A percentile compares a stretch with the other conserved stretches of the same genome.
Evolutionary conservation across 1,139 yeast species (phyloP).

Genomic region (Magnusiomyces tetraspermus): DNA sequence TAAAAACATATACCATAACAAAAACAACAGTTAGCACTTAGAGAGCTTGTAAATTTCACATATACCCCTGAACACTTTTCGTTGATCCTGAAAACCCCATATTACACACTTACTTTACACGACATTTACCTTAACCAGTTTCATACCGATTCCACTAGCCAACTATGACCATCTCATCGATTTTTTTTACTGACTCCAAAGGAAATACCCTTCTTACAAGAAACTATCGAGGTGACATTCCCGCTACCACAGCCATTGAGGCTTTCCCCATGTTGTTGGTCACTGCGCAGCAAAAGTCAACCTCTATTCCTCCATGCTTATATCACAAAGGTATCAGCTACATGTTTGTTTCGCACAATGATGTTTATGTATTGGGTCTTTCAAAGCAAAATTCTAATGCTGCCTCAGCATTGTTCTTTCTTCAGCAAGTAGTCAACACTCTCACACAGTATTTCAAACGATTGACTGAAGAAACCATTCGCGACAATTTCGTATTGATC

Average conservation of each 20-base stretch:
- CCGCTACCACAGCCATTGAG: slow-evolving; percentile 61
- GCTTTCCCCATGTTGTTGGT: slow-evolving; percentile 67
- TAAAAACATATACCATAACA: too few species aligned
- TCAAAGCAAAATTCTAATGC: slow-evolving; percentile 71
- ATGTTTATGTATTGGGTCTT: slow-evolving; percentile 73
- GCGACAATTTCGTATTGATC: slow-evolving; percentile 88
- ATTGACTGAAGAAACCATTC: slow-evolving; percentile 84
- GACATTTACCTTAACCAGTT: too few species aligned
- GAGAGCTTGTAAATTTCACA: too few species aligned
- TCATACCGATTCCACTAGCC: too few species aligned
- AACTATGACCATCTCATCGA: too few species aligned
- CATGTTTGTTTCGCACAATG: slow-evolving; percentile 72
- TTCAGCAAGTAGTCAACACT: slow-evolving; percentile 56
- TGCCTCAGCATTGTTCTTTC: slow-evolving; percentile 66
- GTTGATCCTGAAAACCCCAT: too few species aligned
- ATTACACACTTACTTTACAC: too few species aligned
- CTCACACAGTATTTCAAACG: slow-evolving; percentile 77
- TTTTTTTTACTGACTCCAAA: slow-evolving; percentile 81
- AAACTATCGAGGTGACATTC: slow-evolving; percentile 88
- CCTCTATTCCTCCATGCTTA: slow-evolving; percentile 61
- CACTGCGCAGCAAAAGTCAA: slow-evolving; percentile 55
- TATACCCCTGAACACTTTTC: too few species aligned
- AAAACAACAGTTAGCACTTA: too few species aligned
- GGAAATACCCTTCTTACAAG: slow-evolving; percentile 83
- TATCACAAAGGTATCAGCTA: slow-evolving; percentile 75